phyloP scores from a whole-genome alignment of 2,329 filamentous ascomycete genomes.

The Botrytis cinerea region DNA sequence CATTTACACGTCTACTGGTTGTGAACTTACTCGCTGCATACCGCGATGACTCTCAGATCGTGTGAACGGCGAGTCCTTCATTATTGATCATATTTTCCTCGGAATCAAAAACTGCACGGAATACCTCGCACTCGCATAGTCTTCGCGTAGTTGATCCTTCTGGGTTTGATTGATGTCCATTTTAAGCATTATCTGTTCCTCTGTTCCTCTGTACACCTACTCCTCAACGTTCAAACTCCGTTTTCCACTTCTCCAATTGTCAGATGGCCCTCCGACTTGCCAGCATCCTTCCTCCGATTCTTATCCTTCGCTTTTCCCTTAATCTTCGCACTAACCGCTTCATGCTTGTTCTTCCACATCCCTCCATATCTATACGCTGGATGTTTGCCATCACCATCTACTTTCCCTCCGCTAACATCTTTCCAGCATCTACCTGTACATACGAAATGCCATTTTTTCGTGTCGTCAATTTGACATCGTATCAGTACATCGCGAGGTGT shows the following conservation, averaged over 20 bases:
- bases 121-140: background rate
- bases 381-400: conserved; percentile 24
- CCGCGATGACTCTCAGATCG: background rate
- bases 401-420: conserved; percentile 16
- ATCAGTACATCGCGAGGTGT: conserved; percentile 26
- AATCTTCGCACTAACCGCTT: conserved; percentile 31
- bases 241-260: background rate
- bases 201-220: background rate
- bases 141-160: too few species aligned
- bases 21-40: background rate
- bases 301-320: conserved; percentile 29
- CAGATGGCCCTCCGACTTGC: background rate
- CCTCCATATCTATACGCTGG: conserved; percentile 28
- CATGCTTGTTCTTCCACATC: conserved; percentile 33
- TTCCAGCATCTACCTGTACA: conserved; percentile 25
- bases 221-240: background rate
- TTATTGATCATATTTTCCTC: background rate
- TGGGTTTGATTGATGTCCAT: background rate
- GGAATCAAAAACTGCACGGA: too few species aligned
- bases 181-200: background rate
- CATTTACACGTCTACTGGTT: background rate
- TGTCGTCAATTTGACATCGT: conserved; percentile 29
- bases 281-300: conserved; percentile 13
- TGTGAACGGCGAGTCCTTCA: background rate
- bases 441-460: conserved; percentile 28